These are phyloP conservation scores for Orbilia quercus DNA, from an alignment of 2,329 filamentous ascomycete genomes.

Conservation along the genomic window DNA sequence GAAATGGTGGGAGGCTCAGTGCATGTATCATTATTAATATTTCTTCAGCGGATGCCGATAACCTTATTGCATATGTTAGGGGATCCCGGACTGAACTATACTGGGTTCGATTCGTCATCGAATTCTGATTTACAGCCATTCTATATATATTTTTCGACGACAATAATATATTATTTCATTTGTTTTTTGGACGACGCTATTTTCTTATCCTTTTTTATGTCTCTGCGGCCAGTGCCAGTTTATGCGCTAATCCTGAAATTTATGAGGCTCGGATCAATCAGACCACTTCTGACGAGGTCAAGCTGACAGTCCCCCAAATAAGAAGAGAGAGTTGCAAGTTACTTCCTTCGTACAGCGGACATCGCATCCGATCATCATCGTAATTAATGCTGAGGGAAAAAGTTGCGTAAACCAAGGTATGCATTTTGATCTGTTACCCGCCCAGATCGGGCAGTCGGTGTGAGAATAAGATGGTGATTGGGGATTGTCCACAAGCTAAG, in stretches of 20 bases:
- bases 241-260: no score
- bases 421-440: conserved; percentile 30
- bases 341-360: conserved; percentile 35
- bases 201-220: no score
- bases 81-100: not conserved
- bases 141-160: no score
- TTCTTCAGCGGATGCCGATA: conserved; percentile 46
- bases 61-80: conserved; percentile 25
- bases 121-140: no score
- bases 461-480: conserved; percentile 29
- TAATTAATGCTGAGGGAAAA: conserved; percentile 41
- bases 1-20: conserved; percentile 2
- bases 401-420: conserved; percentile 22
- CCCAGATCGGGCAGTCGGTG: conserved; percentile 45
- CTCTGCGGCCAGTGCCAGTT: no score
- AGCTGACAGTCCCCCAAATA: not conserved
- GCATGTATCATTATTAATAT: no score
- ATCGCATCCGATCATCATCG: conserved; percentile 32
- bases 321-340: not conserved
- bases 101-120: conserved; percentile 10
- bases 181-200: no score
- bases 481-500: conserved; percentile 6
- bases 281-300: conserved; percentile 17
- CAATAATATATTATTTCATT: no score
- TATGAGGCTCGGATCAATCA: conserved; percentile 16